A percentile compares a stretch with the other conserved stretches of the same genome.
Evolutionary conservation across 305 asterid species (phyloP).

Genomic region (Rubia peregrina): DNA sequence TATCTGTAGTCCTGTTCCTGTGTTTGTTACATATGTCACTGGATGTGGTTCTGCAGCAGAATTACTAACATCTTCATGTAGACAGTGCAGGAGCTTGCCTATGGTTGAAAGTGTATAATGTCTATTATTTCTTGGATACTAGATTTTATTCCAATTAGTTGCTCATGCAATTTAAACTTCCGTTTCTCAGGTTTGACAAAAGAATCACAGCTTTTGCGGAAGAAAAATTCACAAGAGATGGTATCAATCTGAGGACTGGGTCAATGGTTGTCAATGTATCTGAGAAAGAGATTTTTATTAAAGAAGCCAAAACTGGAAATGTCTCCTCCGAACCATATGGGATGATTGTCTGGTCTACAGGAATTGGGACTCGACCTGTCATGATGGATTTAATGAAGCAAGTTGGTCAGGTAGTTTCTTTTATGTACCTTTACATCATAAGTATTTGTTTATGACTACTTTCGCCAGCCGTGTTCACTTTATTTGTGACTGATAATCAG

Average conservation of each 20-base stretch:
- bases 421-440: conserved; percentile 13
- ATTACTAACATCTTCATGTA: too few species aligned
- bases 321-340: conserved; percentile 75
- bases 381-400: conserved; percentile 78
- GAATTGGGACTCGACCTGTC: conserved; percentile 94
- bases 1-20: not conserved
- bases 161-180: conserved; percentile 18
- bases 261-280: conserved; percentile 88
- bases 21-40: not conserved
- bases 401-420: conserved; percentile 74
- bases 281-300: conserved; percentile 71
- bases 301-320: conserved; percentile 66
- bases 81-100: not conserved
- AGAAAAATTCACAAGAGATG: conserved; percentile 82
- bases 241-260: conserved; percentile 83
- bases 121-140: not conserved
- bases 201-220: conserved; percentile 94
- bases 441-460: not conserved
- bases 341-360: conserved; percentile 98
- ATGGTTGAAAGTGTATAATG: not conserved
- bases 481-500: not conserved
- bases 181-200: conserved; percentile 80
- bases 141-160: not conserved
- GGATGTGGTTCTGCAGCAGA: not conserved
- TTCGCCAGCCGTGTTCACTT: not conserved